These are phyloP conservation scores for Chalciporus sphaerocephalus DNA, from an alignment of 768 basidiomycete species.

Conservation along the genomic window DNA sequence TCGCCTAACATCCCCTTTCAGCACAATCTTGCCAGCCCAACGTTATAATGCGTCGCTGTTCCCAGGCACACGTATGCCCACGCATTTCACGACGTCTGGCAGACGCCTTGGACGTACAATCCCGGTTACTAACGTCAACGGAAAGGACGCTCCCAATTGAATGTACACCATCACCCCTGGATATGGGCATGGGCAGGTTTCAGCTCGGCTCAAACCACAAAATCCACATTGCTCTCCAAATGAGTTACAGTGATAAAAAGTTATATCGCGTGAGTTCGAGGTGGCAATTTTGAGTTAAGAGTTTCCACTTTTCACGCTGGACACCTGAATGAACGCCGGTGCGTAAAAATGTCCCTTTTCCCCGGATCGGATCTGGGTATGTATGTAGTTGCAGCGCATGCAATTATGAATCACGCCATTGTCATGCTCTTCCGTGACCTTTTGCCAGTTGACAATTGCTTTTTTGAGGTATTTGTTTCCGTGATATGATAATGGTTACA, in stretches of 20 bases:
- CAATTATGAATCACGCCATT: background rate
- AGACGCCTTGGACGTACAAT: background rate
- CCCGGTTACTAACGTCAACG: background rate
- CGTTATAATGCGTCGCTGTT: no score
- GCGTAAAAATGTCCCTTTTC: background rate
- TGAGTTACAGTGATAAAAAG: no score
- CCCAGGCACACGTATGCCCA: background rate
- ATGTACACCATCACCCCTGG: no score
- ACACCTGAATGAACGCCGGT: background rate
- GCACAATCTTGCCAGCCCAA: no score
- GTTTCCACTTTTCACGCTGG: background rate
- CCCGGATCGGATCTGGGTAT: no score
- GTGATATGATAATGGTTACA: no score
- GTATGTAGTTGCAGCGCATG: no score
- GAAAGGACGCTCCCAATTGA: background rate
- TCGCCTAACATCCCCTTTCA: no score
- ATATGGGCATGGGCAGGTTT: no score
- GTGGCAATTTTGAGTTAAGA: background rate
- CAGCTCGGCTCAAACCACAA: background rate
- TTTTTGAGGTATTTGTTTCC: background rate
- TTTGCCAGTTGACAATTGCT: background rate
- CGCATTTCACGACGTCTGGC: background rate
- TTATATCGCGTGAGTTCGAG: background rate
- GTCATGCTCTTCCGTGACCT: background rate
- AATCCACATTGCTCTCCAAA: background rate